These are phyloP conservation scores for Talaromyces wortmannii DNA, from an alignment of 495 filamentous ascomycete genomes.

Conservation along the genomic window DNA sequence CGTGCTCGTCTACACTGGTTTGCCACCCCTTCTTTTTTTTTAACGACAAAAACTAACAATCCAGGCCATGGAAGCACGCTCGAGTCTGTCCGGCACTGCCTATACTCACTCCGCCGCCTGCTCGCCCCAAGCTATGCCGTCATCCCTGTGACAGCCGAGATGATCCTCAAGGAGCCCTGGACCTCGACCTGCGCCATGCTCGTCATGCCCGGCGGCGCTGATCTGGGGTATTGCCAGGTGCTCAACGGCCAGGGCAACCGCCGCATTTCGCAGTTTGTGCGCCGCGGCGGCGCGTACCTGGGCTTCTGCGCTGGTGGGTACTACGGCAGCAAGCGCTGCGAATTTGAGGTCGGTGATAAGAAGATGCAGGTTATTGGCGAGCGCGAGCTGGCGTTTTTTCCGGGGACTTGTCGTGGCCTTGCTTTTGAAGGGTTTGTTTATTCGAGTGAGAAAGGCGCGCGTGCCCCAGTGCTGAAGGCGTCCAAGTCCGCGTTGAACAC, in stretches of 20 bases:
- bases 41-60: slow-evolving; percentile 5
- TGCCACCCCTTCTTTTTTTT: slow-evolving; percentile 7
- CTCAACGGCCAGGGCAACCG: slow-evolving; percentile 87
- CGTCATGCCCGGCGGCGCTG: slow-evolving; percentile 92
- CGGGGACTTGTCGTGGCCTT: slow-evolving; percentile 75
- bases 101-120: slow-evolving; percentile 80
- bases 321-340: slow-evolving; percentile 73
- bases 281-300: slow-evolving; percentile 76
- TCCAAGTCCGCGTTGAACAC: slow-evolving; percentile 51
- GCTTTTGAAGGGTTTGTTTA: slow-evolving; percentile 92
- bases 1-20: slow-evolving; percentile 82
- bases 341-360: slow-evolving; percentile 84
- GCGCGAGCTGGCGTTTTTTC: slow-evolving; percentile 83
- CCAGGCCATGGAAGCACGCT: slow-evolving; percentile 77
- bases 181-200: slow-evolving; percentile 76
- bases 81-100: slow-evolving; percentile 82
- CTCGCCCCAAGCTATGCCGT: slow-evolving; percentile 94
- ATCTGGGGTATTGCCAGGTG: slow-evolving; percentile 81
- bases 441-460: slow-evolving; percentile 78
- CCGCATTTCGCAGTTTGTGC: slow-evolving; percentile 75
- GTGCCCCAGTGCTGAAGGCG: slow-evolving; percentile 62
- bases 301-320: slow-evolving; percentile 95
- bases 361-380: slow-evolving; percentile 79
- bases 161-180: slow-evolving; percentile 90
- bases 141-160: slow-evolving; percentile 69